Percentiles rank a stretch among this genome's conserved stretches.
phyloP scores from a whole-genome alignment of 2,329 filamentous ascomycete species.

The Fusarium albosuccineum region DNA sequence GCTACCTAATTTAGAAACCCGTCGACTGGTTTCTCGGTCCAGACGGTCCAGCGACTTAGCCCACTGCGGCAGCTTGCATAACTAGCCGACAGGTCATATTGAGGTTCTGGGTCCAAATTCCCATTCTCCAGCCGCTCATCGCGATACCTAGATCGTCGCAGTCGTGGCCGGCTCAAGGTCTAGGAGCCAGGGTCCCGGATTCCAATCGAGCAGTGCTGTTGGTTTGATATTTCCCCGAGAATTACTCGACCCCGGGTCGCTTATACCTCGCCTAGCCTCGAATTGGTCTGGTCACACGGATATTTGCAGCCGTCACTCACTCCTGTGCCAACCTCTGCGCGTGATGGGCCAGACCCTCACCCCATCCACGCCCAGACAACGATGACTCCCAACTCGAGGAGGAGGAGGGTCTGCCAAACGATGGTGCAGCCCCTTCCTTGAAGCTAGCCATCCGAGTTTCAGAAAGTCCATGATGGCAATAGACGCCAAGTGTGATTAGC shows the following conservation, averaged over 20 bases:
- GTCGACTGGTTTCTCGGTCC: slow-evolving; percentile 3
- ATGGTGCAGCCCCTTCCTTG: neutral
- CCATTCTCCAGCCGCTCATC: neutral
- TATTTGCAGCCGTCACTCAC: neutral
- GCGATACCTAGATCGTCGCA: neutral
- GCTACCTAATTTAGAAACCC: slow-evolving; percentile 5
- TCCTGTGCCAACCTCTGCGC: neutral
- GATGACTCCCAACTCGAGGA: no score
- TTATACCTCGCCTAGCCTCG: neutral
- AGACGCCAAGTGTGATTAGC: slow-evolving; percentile 10
- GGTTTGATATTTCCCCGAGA: neutral
- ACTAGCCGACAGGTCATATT: slow-evolving; percentile 16
- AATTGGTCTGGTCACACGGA: neutral
- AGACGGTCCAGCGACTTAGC: slow-evolving; percentile 7
- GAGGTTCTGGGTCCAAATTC: neutral
- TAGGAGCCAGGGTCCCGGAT: neutral
- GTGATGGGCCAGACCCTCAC: neutral
- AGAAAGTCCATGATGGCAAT: neutral
- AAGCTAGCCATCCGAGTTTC: slow-evolving; percentile 5
- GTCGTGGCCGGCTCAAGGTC: neutral
- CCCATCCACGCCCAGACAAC: no score
- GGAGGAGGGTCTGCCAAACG: neutral
- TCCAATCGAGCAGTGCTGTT: neutral
- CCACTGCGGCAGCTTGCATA: slow-evolving; percentile 2
- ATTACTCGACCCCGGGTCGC: neutral